phyloP scores from a whole-genome alignment of 176 grass and related monocot species.

The Panicum miliaceum region DNA sequence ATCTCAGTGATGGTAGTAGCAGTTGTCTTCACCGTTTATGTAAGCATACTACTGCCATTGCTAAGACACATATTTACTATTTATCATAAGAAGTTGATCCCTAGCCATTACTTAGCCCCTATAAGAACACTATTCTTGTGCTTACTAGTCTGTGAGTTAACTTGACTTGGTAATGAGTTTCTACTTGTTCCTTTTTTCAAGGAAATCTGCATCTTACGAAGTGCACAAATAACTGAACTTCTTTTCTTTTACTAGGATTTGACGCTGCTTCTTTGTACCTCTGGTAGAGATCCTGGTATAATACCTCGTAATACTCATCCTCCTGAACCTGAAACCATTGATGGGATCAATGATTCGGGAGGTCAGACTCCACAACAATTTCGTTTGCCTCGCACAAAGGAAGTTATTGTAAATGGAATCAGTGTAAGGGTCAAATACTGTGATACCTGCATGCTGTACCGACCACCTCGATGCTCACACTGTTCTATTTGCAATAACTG shows the following conservation, averaged over 20 bases:
- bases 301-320: constrained; percentile 84
- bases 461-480: constrained; percentile 87
- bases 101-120: not conserved
- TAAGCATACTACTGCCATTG: constrained; percentile 50
- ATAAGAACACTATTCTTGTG: constrained; percentile 9
- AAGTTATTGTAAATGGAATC: constrained; percentile 81
- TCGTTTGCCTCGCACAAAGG: constrained; percentile 76
- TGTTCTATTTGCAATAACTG: constrained; percentile 98
- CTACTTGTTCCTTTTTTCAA: constrained; percentile 24
- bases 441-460: constrained; percentile 92
- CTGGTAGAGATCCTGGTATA: constrained; percentile 93
- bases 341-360: constrained; percentile 49
- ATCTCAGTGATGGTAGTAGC: constrained; percentile 83
- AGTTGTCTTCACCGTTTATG: constrained; percentile 92
- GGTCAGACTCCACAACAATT: constrained; percentile 73
- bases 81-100: not conserved
- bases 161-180: constrained; percentile 13
- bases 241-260: constrained; percentile 68
- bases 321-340: constrained; percentile 69
- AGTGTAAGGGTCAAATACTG: constrained; percentile 85
- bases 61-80: not conserved
- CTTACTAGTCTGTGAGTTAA: not conserved
- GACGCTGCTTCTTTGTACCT: constrained; percentile 74
- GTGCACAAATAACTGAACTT: constrained; percentile 20
- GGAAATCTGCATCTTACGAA: constrained; percentile 12